phyloP scores from a whole-genome alignment of 768 basidiomycete genomes.

The Symmetrospora coprosmae region DNA sequence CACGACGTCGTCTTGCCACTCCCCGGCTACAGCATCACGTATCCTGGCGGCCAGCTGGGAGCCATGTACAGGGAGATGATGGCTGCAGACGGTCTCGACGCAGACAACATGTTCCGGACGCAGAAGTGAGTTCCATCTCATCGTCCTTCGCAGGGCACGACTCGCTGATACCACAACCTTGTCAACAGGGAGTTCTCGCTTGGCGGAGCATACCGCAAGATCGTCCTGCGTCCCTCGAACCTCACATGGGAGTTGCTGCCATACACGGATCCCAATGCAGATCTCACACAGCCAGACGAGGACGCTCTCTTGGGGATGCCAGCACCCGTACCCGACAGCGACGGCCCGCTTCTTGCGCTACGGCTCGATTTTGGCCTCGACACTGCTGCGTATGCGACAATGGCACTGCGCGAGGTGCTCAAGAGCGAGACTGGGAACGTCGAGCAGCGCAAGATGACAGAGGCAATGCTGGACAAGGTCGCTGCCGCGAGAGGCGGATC shows the following conservation, averaged over 20 bases:
- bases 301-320: conserved; percentile 74
- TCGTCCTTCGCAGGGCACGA: not conserved
- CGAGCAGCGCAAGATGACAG: conserved; percentile 6
- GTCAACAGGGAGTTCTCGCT: conserved; percentile 43
- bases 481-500: too few species aligned
- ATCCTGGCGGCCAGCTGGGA: conserved; percentile 75
- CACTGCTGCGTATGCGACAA: conserved; percentile 89
- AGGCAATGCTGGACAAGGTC: conserved; percentile 12
- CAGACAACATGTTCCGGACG: conserved; percentile 71
- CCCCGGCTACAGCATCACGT: conserved; percentile 84
- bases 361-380: conserved; percentile 74
- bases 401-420: conserved; percentile 88
- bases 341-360: conserved; percentile 74
- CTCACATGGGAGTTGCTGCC: conserved; percentile 66
- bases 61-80: conserved; percentile 72
- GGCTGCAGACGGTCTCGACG: conserved; percentile 71
- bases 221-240: conserved; percentile 68
- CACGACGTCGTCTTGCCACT: conserved; percentile 96
- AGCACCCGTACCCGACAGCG: conserved; percentile 48
- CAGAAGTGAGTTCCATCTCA: conserved; percentile 52
- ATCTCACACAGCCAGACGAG: conserved; percentile 88
- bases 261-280: conserved; percentile 85
- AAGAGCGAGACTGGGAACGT: conserved; percentile 72
- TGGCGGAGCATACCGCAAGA: conserved; percentile 81
- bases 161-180: conserved; percentile 18